phyloP scores from a whole-genome alignment of 2,329 filamentous ascomycete species.

The Arthrobotrys pseudoclavata region DNA sequence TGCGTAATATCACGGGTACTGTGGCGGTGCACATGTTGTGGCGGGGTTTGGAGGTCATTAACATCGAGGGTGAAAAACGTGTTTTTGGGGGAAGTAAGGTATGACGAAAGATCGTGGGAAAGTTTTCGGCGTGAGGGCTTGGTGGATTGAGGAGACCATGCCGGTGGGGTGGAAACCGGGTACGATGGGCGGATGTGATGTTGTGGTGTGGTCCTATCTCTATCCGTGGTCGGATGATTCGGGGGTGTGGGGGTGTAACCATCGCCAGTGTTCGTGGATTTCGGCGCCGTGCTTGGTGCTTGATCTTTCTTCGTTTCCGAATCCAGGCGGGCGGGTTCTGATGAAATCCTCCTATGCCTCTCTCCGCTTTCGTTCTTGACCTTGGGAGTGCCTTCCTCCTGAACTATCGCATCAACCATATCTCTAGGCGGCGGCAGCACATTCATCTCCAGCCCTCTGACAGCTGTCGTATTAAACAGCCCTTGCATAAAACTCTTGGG shows the following conservation, averaged over 20 bases:
- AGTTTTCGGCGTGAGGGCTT: constrained; percentile 49
- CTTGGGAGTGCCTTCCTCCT: neutral
- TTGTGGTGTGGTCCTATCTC: constrained; percentile 29
- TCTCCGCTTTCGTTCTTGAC: neutral
- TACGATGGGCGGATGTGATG: constrained; percentile 31
- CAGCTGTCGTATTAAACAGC: constrained; percentile 75
- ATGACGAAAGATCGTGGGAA: constrained; percentile 56
- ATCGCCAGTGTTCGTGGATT: neutral
- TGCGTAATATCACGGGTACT: constrained; percentile 61
- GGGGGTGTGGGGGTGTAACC: constrained; percentile 2
- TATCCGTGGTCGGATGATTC: constrained; percentile 29
- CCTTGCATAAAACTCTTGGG: constrained; percentile 75
- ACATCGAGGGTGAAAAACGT: constrained; percentile 57
- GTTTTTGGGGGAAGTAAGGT: constrained; percentile 63
- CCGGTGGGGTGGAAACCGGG: constrained; percentile 37
- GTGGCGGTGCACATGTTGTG: constrained; percentile 43
- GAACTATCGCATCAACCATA: constrained; percentile 16
- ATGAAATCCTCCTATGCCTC: constrained; percentile 6
- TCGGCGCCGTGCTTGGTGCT: neutral
- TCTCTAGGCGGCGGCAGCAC: constrained; percentile 62
- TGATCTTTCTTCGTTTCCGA: constrained; percentile 25
- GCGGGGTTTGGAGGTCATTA: constrained; percentile 46
- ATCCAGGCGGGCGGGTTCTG: constrained; percentile 9
- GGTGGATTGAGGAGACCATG: constrained; percentile 42
- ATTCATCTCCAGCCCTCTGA: constrained; percentile 79